These are phyloP conservation scores for Colletotrichum sublineola DNA, from an alignment of 2,329 filamentous ascomycete genomes.

Conservation along the genomic window DNA sequence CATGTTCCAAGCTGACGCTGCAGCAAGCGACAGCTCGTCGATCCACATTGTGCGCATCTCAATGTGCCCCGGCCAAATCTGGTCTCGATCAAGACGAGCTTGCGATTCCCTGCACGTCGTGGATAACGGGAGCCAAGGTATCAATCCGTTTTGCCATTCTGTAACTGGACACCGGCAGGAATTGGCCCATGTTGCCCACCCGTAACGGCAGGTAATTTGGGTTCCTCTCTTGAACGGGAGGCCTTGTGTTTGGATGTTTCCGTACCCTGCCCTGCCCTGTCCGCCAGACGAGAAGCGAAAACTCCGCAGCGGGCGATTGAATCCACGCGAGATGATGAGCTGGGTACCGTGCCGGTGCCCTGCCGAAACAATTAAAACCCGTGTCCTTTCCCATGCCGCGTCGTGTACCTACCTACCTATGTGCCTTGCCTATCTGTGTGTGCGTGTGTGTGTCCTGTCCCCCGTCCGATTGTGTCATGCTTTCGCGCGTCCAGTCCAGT, in stretches of 20 bases:
- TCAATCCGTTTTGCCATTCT: neutral
- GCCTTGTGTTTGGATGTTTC: neutral
- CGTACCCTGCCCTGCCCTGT: slow-evolving; percentile 7
- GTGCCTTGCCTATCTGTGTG: neutral
- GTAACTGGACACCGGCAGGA: neutral
- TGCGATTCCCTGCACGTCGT: slow-evolving; percentile 10
- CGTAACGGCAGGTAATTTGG: neutral
- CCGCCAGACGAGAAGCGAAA: slow-evolving; percentile 24
- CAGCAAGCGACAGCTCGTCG: slow-evolving; percentile 23
- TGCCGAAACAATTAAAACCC: slow-evolving; percentile 43
- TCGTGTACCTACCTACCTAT: slow-evolving; percentile 4
- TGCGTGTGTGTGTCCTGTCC: slow-evolving; percentile 9
- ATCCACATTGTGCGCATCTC: slow-evolving; percentile 33
- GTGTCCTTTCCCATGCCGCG: slow-evolving; percentile 29
- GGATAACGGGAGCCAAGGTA: neutral
- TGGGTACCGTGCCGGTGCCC: slow-evolving; percentile 30
- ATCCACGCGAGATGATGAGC: slow-evolving; percentile 38
- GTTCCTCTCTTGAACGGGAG: neutral
- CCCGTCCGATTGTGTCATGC: slow-evolving; percentile 30
- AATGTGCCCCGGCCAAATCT: slow-evolving; percentile 17
- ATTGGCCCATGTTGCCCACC: slow-evolving; percentile 13
- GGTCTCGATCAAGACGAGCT: slow-evolving; percentile 6
- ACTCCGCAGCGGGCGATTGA: slow-evolving; percentile 28
- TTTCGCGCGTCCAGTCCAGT: neutral
- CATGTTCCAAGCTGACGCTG: slow-evolving; percentile 27